These are phyloP conservation scores for Platanthera zijinensis DNA, from an alignment of 106 monocot genomes.

Conservation along the genomic window DNA sequence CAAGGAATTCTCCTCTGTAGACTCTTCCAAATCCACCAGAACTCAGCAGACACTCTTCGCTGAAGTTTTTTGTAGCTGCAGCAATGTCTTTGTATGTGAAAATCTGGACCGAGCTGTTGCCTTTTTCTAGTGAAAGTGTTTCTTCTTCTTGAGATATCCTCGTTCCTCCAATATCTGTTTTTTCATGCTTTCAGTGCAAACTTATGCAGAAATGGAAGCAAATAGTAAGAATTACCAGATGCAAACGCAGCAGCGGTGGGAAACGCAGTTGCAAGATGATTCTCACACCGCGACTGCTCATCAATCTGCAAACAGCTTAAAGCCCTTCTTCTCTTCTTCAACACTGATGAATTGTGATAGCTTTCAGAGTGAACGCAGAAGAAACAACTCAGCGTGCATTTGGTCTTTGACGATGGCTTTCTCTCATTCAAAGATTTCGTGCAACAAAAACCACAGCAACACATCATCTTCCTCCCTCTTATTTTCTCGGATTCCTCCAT, in stretches of 20 bases:
- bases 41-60: constrained; percentile 19
- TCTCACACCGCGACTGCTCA: constrained; percentile 6
- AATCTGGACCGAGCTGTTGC: constrained; percentile 12
- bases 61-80: constrained; percentile 31
- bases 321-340: background rate
- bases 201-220: background rate
- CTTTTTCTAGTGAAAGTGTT: constrained; percentile 20
- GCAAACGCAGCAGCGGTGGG: constrained; percentile 4
- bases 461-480: constrained; percentile 1
- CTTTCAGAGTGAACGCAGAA: constrained; percentile 6
- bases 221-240: constrained; percentile 10
- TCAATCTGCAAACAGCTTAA: constrained; percentile 1
- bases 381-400: constrained; percentile 4
- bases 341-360: background rate
- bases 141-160: constrained; percentile 18
- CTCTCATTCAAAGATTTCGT: constrained; percentile 6
- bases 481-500: background rate
- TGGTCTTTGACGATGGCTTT: background rate
- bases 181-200: background rate
- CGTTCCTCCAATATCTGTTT: constrained; percentile 17
- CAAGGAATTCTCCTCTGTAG: constrained; percentile 27
- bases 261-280: background rate
- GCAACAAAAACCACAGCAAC: constrained; percentile 1
- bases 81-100: constrained; percentile 29
- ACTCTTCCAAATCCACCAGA: constrained; percentile 36